Evolutionary conservation across 2,329 filamentous ascomycete genomes (phyloP), one percentile per base, ranked within the genome.

Genomic region (Coniella lustricola): DNA sequence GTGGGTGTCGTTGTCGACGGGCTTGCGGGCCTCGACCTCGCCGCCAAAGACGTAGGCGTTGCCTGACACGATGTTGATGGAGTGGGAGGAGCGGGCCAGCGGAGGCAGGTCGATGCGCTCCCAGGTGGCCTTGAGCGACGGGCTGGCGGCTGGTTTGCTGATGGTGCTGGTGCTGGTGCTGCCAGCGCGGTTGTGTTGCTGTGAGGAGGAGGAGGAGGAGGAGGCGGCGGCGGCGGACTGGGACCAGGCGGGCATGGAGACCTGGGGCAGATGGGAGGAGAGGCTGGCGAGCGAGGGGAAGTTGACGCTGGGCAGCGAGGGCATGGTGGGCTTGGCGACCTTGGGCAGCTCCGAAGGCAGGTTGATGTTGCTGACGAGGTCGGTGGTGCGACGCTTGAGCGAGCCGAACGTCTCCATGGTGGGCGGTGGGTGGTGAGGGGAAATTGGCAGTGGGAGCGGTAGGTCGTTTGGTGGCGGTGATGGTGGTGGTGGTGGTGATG

Each of bases 31-130:
- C 25, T 70, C 66, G 49, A 82, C 65, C 63, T 93, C 87, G 56
- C 88, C 89, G 51, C 89, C 88, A 60, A 90, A 94, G 58, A 94
- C 57, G 58, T 72, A 73, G 38, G 77, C 74, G n/a, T 69, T 73
- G 13, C 74, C 68, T 39, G 68, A 70, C 18, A 84, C 65, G 35
- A 84, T 70, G 37, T 86, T 76, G 56, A 90, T 63, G 3, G 79
- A 76, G 60, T 93, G 87, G 0, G 87, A 90, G 1, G 87, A 91
- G 46, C 87, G 82, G 34, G 80, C 79, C 7, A 90, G 72, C 1
- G 70, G 55, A 3, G 76, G 73, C 31, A 77, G 60, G 35, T 71
- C 61, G 57, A 84, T 71, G 56, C 74, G 76, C 59, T 81, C 72
- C 80, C 80, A 84, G 44, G 78, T 81, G 32, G 73, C 80, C 56